These are phyloP conservation scores for Cornus kousa DNA, from an alignment of 148 eudicot species.

Conservation along the genomic window DNA sequence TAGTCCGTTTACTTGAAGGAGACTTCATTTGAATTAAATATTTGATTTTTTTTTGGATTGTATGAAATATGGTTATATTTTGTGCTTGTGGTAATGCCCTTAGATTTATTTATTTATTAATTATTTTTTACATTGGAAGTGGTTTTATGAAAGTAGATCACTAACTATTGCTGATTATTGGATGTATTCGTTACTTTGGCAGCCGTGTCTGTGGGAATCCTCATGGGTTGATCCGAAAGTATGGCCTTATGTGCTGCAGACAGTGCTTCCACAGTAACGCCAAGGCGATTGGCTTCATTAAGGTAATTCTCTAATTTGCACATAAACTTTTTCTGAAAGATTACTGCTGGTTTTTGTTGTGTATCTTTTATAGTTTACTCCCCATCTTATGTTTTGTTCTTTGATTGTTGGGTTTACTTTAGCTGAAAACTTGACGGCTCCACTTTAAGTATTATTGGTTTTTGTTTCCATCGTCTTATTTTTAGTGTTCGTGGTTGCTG, in stretches of 20 bases:
- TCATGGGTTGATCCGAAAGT: slow-evolving; percentile 48
- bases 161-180: neutral
- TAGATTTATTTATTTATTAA: neutral
- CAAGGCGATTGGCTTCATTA: slow-evolving; percentile 54
- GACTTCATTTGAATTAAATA: neutral
- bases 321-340: neutral
- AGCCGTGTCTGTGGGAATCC: slow-evolving; percentile 57
- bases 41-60: too few species aligned
- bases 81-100: neutral
- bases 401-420: neutral
- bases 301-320: slow-evolving; percentile 25
- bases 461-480: neutral
- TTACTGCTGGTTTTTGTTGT: too few species aligned
- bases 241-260: slow-evolving; percentile 61
- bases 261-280: slow-evolving; percentile 62
- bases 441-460: neutral
- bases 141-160: neutral
- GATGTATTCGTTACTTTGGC: slow-evolving; percentile 2
- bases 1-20: too few species aligned
- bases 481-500: neutral
- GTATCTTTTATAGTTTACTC: too few species aligned
- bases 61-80: too few species aligned
- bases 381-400: neutral
- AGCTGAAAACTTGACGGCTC: neutral
- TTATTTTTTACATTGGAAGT: neutral